phyloP scores from a whole-genome alignment of 495 filamentous ascomycete genomes.

The Tuber brumale region DNA sequence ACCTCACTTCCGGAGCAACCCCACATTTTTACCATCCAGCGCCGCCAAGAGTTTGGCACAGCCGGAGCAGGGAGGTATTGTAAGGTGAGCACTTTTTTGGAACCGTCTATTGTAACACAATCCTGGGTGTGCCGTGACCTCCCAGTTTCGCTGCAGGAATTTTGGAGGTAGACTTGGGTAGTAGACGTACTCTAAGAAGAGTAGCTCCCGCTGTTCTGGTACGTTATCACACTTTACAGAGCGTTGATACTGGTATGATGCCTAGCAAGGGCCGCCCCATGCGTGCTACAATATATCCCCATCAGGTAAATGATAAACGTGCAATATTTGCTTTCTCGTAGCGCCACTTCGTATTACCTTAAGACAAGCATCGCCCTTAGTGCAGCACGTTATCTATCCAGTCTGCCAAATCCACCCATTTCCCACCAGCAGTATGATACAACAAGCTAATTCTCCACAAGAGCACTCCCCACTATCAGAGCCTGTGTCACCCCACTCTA shows the following conservation, averaged over 20 bases:
- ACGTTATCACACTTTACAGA: background rate
- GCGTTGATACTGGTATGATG: background rate
- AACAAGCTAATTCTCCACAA: slow-evolving; percentile 35
- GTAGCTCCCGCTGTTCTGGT: too few species aligned
- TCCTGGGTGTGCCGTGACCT: too few species aligned
- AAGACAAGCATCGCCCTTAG: background rate
- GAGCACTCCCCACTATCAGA: slow-evolving; percentile 46
- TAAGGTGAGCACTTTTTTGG: too few species aligned
- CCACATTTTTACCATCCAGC: too few species aligned
- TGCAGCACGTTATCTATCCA: background rate
- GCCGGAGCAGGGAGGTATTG: too few species aligned
- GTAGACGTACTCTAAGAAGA: too few species aligned
- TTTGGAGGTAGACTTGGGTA: too few species aligned
- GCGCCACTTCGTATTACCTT: background rate
- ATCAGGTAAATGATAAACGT: background rate
- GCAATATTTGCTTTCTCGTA: background rate
- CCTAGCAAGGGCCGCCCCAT: background rate
- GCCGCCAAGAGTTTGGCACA: too few species aligned
- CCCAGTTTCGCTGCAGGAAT: too few species aligned
- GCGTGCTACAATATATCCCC: background rate
- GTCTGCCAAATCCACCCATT: background rate
- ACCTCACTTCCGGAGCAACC: too few species aligned
- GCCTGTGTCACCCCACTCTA: slow-evolving; percentile 42
- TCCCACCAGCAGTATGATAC: background rate
- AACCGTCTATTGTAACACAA: too few species aligned